Evolutionary conservation across 1,284 basidiomycete genomes (phyloP), one percentile per base, ranked within the genome.

Genomic region (Irpex rosettiformis): DNA sequence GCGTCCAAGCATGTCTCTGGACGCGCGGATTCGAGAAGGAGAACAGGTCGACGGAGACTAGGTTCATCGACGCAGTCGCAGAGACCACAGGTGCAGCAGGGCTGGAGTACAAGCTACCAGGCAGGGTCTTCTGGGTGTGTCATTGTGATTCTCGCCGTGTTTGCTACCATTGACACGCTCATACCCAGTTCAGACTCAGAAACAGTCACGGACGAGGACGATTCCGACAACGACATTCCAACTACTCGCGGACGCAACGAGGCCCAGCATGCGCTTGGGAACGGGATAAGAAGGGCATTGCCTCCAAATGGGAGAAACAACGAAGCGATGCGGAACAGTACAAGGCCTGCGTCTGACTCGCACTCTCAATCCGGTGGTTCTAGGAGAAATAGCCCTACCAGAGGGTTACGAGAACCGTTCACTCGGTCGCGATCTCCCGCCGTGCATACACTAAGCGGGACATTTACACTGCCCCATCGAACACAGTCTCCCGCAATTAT

Each of bases 31-130:
- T 54, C 66, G 11, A 53, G 59, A 52, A 61, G 64, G 40, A 66
- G 65, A 54, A 61, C 53, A 58, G 67, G 33, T 25, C 65, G 63
- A 4, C 62, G 57, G 30, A 60, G 63, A 43, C 65, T 59, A 22
- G 62, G 65, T 30, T 64, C 61, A 42, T 59, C 62, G 22, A 60
- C 67, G 29, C 62, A 64, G 53, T 64, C 67, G 25, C 65, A 66
- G 56, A 73, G 61, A 18, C 66, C 68, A 13, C 63, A 33, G 71
- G 68, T 63, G 64, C 66, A 64, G 60, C 62, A 84, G 63, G 89
- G 85, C 64, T 85, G 89, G 85, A 92, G 88, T 66, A 91, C 90
- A n/a, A 92, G 89, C 65, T 92, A 92, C 71, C 86, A 89, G 61
- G 89, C 85, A 18, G 90, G 89, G 33, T 88, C 88, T 27, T 91